Percentiles rank a stretch among this genome's conserved stretches.
Conservation (phyloP, 139 green algal genomes). For the Eudorina sp. region DNA sequence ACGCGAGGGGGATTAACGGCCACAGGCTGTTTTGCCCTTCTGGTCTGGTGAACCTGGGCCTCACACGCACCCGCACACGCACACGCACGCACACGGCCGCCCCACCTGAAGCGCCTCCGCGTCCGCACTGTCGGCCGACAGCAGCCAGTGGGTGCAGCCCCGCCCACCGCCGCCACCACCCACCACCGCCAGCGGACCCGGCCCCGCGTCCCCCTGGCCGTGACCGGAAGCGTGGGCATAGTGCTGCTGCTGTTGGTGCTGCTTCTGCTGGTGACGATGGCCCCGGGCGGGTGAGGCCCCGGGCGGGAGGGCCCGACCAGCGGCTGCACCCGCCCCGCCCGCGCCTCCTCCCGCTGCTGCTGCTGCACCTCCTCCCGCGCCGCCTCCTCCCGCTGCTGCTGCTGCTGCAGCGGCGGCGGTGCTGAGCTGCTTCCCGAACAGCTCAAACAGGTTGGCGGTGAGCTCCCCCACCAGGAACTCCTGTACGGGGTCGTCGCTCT, state of each 20-base stretch:
- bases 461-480: conserved; percentile 22
- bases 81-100: background rate
- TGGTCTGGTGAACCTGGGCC: no score
- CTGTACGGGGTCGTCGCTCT: background rate
- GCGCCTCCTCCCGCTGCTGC: background rate
- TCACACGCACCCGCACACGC: no score
- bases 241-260: background rate
- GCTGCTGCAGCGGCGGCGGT: background rate
- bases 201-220: no score
- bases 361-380: background rate
- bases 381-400: background rate
- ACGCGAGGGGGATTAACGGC: no score
- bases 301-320: background rate
- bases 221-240: background rate
- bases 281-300: background rate
- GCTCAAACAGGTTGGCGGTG: background rate
- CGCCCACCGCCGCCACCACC: background rate
- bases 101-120: conserved; percentile 13
- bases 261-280: no score
- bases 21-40: no score
- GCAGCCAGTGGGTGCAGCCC: background rate
- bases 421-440: background rate
- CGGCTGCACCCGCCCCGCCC: background rate
- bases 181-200: no score
- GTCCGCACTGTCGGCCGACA: background rate